Evolutionary conservation across 257 asterid species (phyloP).

Genomic region (Rehmannia glutinosa): DNA sequence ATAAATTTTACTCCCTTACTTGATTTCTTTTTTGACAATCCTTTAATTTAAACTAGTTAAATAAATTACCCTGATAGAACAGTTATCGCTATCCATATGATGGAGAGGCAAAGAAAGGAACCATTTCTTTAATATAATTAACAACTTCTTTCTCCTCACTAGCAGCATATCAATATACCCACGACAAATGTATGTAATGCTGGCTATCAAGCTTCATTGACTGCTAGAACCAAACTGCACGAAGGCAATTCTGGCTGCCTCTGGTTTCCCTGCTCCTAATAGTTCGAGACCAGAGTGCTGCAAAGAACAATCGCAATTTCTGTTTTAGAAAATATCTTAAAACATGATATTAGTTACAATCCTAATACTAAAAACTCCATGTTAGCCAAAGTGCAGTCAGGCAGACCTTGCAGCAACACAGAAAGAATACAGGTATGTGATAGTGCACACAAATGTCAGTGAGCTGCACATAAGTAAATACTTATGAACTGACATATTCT

Average conservation of each 20-base stretch:
- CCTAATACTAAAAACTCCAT: neutral
- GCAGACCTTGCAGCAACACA: slow-evolving; percentile 63
- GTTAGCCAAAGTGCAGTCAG: neutral
- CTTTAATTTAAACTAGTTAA: neutral
- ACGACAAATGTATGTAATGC: slow-evolving; percentile 24
- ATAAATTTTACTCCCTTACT: no score
- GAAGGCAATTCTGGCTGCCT: slow-evolving; percentile 36
- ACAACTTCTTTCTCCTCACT: slow-evolving; percentile 50
- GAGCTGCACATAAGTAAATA: slow-evolving; percentile 24
- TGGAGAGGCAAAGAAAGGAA: slow-evolving; percentile 44
- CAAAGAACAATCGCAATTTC: neutral
- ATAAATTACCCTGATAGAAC: slow-evolving; percentile 47
- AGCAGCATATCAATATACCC: slow-evolving; percentile 17
- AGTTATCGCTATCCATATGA: slow-evolving; percentile 43
- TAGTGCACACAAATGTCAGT: slow-evolving; percentile 31
- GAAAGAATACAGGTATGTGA: no score
- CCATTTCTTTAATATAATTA: slow-evolving; percentile 39
- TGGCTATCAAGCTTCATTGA: slow-evolving; percentile 20
- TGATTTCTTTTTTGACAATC: neutral
- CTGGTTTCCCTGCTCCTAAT: slow-evolving; percentile 62
- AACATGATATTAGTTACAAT: neutral
- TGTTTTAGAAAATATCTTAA: neutral
- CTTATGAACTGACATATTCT: neutral
- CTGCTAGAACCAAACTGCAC: slow-evolving; percentile 32
- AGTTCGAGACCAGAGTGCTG: slow-evolving; percentile 64